A percentile compares a stretch with the other conserved stretches of the same genome.
Conservation (phyloP, 2,329 filamentous ascomycete genomes). For the Pseudopyricularia javanii region DNA sequence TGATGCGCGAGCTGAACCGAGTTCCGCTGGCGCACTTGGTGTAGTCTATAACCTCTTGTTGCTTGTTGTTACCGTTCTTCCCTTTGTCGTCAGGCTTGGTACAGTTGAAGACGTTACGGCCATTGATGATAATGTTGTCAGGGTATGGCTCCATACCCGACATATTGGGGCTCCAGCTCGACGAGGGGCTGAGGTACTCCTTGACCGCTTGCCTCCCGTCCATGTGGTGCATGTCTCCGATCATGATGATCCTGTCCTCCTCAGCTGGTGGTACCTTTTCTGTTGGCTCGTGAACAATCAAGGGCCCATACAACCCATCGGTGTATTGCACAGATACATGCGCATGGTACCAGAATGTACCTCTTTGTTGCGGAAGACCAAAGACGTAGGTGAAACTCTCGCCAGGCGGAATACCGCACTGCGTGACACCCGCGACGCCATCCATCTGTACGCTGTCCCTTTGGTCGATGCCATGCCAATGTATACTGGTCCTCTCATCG, state of each 20-base stretch:
- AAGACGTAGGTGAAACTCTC: slow-evolving; percentile 40
- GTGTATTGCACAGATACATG: slow-evolving; percentile 48
- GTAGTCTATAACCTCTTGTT: slow-evolving; percentile 8
- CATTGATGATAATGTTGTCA: slow-evolving; percentile 7
- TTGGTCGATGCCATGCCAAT: slow-evolving; percentile 65
- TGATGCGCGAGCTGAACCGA: slow-evolving; percentile 18
- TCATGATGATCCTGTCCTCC: slow-evolving; percentile 49
- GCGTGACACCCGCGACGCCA: slow-evolving; percentile 46
- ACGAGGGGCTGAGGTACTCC: slow-evolving; percentile 24
- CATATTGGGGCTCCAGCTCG: slow-evolving; percentile 27
- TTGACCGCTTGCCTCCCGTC: slow-evolving; percentile 24
- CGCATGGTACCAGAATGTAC: slow-evolving; percentile 42
- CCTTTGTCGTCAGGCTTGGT: neutral
- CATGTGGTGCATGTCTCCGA: slow-evolving; percentile 60
- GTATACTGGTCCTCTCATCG: slow-evolving; percentile 35
- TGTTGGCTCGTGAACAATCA: slow-evolving; percentile 51
- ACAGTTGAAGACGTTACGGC: slow-evolving; percentile 5
- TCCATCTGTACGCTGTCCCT: slow-evolving; percentile 64
- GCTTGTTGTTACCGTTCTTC: neutral
- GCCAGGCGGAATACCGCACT: slow-evolving; percentile 47
- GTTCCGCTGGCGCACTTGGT: slow-evolving; percentile 17
- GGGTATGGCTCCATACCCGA: slow-evolving; percentile 6
- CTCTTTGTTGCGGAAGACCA: slow-evolving; percentile 13
- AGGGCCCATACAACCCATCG: slow-evolving; percentile 52
- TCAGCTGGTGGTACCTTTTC: slow-evolving; percentile 33